Evolutionary conservation across 2,329 filamentous ascomycete genomes (phyloP), one percentile per base, ranked within the genome.

Genomic region (Colletotrichum lindemuthianum): DNA sequence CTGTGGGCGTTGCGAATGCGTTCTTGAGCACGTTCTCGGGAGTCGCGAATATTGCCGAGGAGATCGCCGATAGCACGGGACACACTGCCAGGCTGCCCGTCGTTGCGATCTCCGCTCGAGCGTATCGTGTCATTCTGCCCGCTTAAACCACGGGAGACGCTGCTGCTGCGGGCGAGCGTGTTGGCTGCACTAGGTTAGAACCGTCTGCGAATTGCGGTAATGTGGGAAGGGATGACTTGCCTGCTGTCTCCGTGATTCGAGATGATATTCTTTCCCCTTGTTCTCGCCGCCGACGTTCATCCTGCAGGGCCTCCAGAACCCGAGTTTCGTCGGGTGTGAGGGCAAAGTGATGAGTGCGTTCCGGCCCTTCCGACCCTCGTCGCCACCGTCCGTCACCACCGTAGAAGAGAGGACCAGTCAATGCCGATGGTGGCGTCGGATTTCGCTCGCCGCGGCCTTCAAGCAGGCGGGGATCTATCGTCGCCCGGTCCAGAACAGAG

Each of bases 261-360:
- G 66, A 64, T 6, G 65, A 57, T 8, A 68, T 65, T 2, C 66
- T 54, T 4, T 68, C 66, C 39, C 64, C 60, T 53, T 77, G 74
- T 59, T 86, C 84, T 45, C 82, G 78, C 15, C 83, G 80, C 32
- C 84, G 80, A 39, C 86, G 82, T 55, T 85, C 82, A 36, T 79
- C 79, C 65, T 86, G 82, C 34, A 87, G 78, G 3, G 85, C 85
- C 63, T 88, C 85, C 3, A 88, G 74, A 1, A 88, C 84, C 48
- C 83, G 73, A 2, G 83, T 84, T 68, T 89, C 87, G 53, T 86
- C 84, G 1, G 81, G 66, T 2, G 81, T 84, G 36, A 86, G 77
- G 1, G 86, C 84, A 37, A 79, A 76, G 58, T 86, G 63, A 24
- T 58, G 56, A 24, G 24, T 24, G 41, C 58, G 66, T 10, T 55